A percentile compares a stretch with the other conserved stretches of the same genome.
Conservation (phyloP, 306 rosid genomes). For the Cercis canadensis region DNA sequence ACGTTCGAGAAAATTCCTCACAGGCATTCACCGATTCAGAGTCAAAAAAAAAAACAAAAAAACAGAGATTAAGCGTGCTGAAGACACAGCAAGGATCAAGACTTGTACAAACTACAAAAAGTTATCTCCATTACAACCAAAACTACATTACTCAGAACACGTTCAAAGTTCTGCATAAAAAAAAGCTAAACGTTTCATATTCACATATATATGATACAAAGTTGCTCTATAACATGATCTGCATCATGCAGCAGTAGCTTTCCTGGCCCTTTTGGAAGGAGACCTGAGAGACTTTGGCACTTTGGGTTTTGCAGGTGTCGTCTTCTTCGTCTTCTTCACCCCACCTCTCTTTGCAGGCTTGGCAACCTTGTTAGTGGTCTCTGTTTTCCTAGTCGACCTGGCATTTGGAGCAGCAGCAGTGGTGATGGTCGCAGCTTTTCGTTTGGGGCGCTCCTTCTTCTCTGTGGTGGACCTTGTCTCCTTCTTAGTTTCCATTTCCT, state of each 20-base stretch:
- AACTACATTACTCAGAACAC: too few species aligned
- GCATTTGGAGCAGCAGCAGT: constrained; percentile 24
- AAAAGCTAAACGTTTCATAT: too few species aligned
- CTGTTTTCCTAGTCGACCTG: constrained; percentile 38
- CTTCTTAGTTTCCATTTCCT: neutral
- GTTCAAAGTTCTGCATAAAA: too few species aligned
- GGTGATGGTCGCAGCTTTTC: constrained; percentile 18
- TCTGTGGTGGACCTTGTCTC: constrained; percentile 34
- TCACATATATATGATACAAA: constrained; percentile 16
- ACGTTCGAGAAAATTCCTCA: neutral
- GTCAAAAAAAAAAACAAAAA: neutral
- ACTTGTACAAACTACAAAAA: too few species aligned
- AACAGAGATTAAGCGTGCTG: too few species aligned
- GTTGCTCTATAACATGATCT: neutral
- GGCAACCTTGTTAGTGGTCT: neutral
- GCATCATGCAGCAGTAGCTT: constrained; percentile 35
- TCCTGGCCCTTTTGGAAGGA: constrained; percentile 66
- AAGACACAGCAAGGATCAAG: too few species aligned
- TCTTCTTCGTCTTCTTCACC: constrained; percentile 53
- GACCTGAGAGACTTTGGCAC: constrained; percentile 75
- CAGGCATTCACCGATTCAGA: neutral
- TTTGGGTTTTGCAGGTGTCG: constrained; percentile 67
- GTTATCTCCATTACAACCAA: too few species aligned
- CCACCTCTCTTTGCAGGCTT: constrained; percentile 34
- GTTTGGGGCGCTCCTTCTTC: constrained; percentile 34